These are phyloP conservation scores for Elaeis oleifera DNA, from an alignment of 202 grass and related monocot species.

Conservation along the genomic window DNA sequence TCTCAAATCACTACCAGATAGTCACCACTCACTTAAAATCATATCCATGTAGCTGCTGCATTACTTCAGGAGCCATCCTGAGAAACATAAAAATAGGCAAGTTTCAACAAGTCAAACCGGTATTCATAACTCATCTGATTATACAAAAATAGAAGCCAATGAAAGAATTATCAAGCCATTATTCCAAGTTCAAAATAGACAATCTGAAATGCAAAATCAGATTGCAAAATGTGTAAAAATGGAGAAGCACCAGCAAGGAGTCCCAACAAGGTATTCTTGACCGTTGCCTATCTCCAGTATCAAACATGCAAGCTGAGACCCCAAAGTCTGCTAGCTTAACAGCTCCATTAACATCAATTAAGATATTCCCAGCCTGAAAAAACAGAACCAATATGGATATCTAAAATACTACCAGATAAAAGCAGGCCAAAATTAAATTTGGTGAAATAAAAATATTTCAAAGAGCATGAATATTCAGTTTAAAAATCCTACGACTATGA, in stretches of 20 bases:
- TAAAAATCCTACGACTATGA: too few relatives aligned
- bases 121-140: too few relatives aligned
- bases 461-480: neutral
- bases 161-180: neutral
- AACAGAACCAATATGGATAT: conserved; percentile 28
- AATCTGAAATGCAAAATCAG: neutral
- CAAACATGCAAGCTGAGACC: conserved; percentile 94
- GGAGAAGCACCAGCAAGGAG: conserved; percentile 74
- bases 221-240: neutral
- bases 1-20: neutral
- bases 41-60: conserved; percentile 95
- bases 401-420: neutral
- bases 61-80: conserved; percentile 99
- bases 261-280: conserved; percentile 87
- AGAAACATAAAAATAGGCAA: conserved; percentile 1
- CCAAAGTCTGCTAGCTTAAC: conserved; percentile 94
- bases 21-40: conserved; percentile 73
- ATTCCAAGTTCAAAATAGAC: neutral
- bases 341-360: conserved; percentile 90
- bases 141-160: neutral
- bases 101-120: too few relatives aligned
- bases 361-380: conserved; percentile 94
- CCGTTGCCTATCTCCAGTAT: conserved; percentile 87
- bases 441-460: neutral
- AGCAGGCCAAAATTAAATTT: neutral